phyloP scores from a whole-genome alignment of 1,139 yeast genomes.

The Zygoascus hellenicus region DNA sequence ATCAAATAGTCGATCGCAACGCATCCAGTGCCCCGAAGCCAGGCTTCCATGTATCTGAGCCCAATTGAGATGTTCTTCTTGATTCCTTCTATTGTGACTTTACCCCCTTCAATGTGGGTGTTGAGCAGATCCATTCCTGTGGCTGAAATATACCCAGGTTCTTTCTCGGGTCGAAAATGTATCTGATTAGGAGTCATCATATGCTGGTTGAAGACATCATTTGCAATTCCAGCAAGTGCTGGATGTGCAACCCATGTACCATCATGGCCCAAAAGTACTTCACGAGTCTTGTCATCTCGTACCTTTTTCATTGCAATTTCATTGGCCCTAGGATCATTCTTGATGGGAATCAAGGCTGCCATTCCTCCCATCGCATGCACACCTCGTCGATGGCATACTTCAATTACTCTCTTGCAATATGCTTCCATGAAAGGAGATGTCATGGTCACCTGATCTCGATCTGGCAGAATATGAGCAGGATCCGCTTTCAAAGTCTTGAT shows the following conservation, averaged over 20 bases:
- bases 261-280: constrained; percentile 67
- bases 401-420: constrained; percentile 58
- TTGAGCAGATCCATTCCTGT: constrained; percentile 62
- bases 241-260: constrained; percentile 83
- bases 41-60: constrained; percentile 68
- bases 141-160: constrained; percentile 36
- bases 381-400: constrained; percentile 65
- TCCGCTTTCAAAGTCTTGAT: constrained; percentile 60
- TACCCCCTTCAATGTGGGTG: constrained; percentile 59
- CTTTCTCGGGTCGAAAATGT: constrained; percentile 46
- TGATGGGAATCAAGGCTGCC: constrained; percentile 78
- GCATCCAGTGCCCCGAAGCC: constrained; percentile 74
- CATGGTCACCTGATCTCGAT: constrained; percentile 69
- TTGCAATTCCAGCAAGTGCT: constrained; percentile 65
- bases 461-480: constrained; percentile 58
- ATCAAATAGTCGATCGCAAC: constrained; percentile 74
- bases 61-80: constrained; percentile 66
- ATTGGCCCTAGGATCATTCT: constrained; percentile 57
- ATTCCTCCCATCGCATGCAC: constrained; percentile 79
- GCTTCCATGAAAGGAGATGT: constrained; percentile 66
- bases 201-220: constrained; percentile 65
- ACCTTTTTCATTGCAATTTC: constrained; percentile 61
- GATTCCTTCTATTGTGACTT: constrained; percentile 63
- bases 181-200: constrained; percentile 80
- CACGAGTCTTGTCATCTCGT: constrained; percentile 63